These are phyloP conservation scores for Spirogloea muscicola DNA, from an alignment of 139 green algal genomes.

Conservation along the genomic window DNA sequence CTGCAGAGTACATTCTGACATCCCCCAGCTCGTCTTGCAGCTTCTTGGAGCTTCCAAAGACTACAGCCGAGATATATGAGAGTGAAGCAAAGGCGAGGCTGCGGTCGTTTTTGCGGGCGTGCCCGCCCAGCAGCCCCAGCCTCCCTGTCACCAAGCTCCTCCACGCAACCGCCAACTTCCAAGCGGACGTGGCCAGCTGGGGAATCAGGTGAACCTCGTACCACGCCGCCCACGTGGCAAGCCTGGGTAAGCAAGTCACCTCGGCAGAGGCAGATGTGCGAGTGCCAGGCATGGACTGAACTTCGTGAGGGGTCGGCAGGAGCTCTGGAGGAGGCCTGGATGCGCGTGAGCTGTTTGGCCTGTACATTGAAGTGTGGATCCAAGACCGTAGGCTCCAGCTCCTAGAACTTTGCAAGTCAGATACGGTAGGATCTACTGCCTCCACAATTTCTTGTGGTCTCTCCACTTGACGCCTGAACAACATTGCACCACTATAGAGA, in stretches of 20 bases:
- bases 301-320: no score
- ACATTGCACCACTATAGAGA: no score
- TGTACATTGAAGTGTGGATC: conserved; percentile 32
- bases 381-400: conserved; percentile 22
- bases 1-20: not conserved
- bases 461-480: no score
- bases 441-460: no score
- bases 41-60: conserved; percentile 27
- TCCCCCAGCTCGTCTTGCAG: conserved; percentile 4
- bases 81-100: conserved; percentile 11
- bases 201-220: conserved; percentile 40
- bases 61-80: conserved; percentile 32
- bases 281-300: no score
- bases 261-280: no score
- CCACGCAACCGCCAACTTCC: conserved; percentile 29
- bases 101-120: conserved; percentile 20
- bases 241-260: no score
- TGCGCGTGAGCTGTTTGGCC: conserved; percentile 8
- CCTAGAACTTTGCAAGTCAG: conserved; percentile 35
- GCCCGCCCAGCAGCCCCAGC: conserved; percentile 8
- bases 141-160: conserved; percentile 26
- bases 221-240: no score
- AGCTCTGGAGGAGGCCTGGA: conserved; percentile 1
- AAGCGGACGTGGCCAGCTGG: conserved; percentile 25
- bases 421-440: conserved; percentile 16